A percentile compares a stretch with the other conserved stretches of the same genome.
Conservation (phyloP, 306 rosid genomes). For the Ormosia emarginata region DNA sequence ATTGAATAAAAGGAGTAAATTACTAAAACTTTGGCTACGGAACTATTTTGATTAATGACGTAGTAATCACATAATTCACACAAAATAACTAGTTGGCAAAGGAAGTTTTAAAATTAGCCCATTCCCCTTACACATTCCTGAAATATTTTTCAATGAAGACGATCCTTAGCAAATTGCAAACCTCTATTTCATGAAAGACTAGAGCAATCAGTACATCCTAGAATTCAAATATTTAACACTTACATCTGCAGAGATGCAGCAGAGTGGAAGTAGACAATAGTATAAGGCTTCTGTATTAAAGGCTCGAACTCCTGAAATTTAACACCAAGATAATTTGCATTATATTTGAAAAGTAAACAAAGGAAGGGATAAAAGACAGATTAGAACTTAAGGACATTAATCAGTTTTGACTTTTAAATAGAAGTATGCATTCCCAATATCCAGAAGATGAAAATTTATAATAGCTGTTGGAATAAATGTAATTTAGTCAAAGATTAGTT, state of each 20-base stretch:
- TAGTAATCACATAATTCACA: not conserved
- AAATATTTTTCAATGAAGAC: not conserved
- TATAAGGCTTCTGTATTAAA: slow-evolving; percentile 84
- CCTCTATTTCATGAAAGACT: slow-evolving; percentile 12
- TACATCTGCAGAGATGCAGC: slow-evolving; percentile 96
- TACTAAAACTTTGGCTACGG: slow-evolving; percentile 5
- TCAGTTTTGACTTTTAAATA: not conserved
- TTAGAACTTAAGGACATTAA: not conserved
- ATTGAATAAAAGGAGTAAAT: slow-evolving; percentile 5
- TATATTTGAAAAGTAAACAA: not conserved
- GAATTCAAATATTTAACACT: slow-evolving; percentile 36
- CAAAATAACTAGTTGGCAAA: slow-evolving; percentile 17
- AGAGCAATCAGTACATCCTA: not conserved
- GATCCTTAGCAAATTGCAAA: slow-evolving; percentile 5
- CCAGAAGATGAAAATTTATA: not conserved
- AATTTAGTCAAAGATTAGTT: too few species aligned
- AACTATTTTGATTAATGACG: not conserved
- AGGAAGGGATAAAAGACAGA: not conserved
- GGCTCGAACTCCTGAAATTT: slow-evolving; percentile 91
- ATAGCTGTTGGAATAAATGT: too few species aligned
- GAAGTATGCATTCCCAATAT: not conserved
- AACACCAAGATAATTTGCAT: not conserved
- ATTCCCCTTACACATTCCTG: slow-evolving; percentile 5
- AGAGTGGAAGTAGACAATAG: slow-evolving; percentile 89
- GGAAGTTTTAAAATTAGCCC: slow-evolving; percentile 12